phyloP scores from a whole-genome alignment of 2,329 filamentous ascomycete genomes.

The Rhinocladiella similis region DNA sequence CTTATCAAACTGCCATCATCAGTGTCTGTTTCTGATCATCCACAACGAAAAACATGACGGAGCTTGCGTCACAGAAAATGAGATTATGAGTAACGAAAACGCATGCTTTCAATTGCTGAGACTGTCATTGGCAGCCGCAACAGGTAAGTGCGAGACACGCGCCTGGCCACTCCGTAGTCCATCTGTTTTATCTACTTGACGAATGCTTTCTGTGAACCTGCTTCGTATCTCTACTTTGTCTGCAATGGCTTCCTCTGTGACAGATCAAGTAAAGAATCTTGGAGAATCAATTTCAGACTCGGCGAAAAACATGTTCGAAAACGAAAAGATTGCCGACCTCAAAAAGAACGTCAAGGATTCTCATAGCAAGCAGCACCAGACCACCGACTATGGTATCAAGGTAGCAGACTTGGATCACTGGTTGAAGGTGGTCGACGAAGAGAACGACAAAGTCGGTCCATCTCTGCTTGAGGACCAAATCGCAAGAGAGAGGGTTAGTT shows the following conservation, averaged over 20 bases:
- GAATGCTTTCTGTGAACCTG: not conserved
- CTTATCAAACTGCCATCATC: not conserved
- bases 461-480: constrained; percentile 70
- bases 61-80: not conserved
- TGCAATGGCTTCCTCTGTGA: constrained; percentile 18
- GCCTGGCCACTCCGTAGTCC: not conserved
- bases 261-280: constrained; percentile 14
- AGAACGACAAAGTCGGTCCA: constrained; percentile 61
- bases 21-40: not conserved
- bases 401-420: constrained; percentile 74
- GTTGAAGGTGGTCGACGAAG: constrained; percentile 64
- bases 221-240: not conserved
- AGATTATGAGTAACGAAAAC: not conserved
- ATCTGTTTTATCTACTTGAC: constrained; percentile 10
- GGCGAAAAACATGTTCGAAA: constrained; percentile 16
- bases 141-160: not conserved
- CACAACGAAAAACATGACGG: not conserved
- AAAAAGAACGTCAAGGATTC: constrained; percentile 53
- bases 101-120: not conserved
- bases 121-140: not conserved
- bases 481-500: constrained; percentile 67
- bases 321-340: constrained; percentile 51
- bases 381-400: constrained; percentile 75
- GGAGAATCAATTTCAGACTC: constrained; percentile 17
- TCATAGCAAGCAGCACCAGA: constrained; percentile 61